These are phyloP conservation scores for Penicillium angulare DNA, from an alignment of 495 filamentous ascomycete species.

Conservation along the genomic window DNA sequence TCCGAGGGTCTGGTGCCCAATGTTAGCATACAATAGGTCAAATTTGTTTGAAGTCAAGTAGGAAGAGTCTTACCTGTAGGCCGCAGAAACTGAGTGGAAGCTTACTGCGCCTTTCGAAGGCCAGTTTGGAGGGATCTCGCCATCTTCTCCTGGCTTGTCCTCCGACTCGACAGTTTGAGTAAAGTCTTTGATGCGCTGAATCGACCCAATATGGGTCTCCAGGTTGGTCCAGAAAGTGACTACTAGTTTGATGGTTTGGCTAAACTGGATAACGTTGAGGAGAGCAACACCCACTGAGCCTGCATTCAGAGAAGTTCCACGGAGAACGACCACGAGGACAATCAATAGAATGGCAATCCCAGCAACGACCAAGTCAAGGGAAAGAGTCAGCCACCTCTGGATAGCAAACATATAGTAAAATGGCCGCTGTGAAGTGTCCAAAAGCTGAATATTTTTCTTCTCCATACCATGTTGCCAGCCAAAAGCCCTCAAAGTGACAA, in stretches of 20 bases:
- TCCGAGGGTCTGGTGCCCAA: slow-evolving; percentile 28
- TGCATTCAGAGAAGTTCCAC: slow-evolving; percentile 38
- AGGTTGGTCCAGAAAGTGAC: slow-evolving; percentile 58
- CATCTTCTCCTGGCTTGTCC: slow-evolving; percentile 39
- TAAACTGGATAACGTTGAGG: slow-evolving; percentile 56
- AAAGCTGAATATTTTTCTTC: slow-evolving; percentile 42
- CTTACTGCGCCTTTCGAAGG: slow-evolving; percentile 51
- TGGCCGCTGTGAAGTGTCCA: slow-evolving; percentile 60
- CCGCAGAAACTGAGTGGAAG: slow-evolving; percentile 43
- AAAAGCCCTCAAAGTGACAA: slow-evolving; percentile 56
- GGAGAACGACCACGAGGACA: slow-evolving; percentile 42
- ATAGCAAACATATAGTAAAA: slow-evolving; percentile 58
- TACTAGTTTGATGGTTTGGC: slow-evolving; percentile 48
- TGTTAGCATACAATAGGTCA: slow-evolving; percentile 15
- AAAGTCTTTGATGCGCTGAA: slow-evolving; percentile 59
- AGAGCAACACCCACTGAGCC: slow-evolving; percentile 58
- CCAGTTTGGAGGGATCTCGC: slow-evolving; percentile 43
- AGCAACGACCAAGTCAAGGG: slow-evolving; percentile 49
- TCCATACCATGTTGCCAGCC: slow-evolving; percentile 51
- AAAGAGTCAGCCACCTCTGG: slow-evolving; percentile 53
- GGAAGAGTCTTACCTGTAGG: slow-evolving; percentile 34
- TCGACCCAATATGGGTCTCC: slow-evolving; percentile 56
- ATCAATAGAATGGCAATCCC: slow-evolving; percentile 49
- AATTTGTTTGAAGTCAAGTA: neutral
- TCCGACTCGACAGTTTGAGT: slow-evolving; percentile 49